Evolutionary conservation across 2,329 filamentous ascomycete species (phyloP).

Genomic region (Trichothecium sympodiale): DNA sequence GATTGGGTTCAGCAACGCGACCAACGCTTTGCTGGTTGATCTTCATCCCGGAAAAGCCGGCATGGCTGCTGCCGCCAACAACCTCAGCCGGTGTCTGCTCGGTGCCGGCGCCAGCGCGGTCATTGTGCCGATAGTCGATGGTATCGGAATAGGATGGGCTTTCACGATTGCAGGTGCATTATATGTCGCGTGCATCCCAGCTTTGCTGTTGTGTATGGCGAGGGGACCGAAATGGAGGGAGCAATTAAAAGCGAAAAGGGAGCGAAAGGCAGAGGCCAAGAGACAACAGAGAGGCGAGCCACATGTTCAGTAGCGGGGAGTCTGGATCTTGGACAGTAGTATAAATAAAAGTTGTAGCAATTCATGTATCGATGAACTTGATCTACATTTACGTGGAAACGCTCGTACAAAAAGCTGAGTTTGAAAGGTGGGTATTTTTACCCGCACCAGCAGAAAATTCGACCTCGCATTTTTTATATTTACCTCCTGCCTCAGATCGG

Average conservation of each 20-base stretch:
- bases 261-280: slow-evolving; percentile 7
- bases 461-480: no score
- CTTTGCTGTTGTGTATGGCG: slow-evolving; percentile 28
- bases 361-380: no score
- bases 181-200: slow-evolving; percentile 26
- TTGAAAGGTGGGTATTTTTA: no score
- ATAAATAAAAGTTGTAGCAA: no score
- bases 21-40: slow-evolving; percentile 43
- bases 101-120: slow-evolving; percentile 41
- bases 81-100: slow-evolving; percentile 42
- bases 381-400: no score
- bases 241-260: slow-evolving; percentile 16
- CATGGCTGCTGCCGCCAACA: slow-evolving; percentile 44
- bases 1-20: slow-evolving; percentile 42
- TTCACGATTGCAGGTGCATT: slow-evolving; percentile 36
- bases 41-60: slow-evolving; percentile 40
- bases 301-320: no score
- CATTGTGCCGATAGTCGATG: slow-evolving; percentile 39
- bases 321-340: no score
- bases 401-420: no score
- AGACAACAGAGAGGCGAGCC: background rate
- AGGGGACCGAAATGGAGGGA: slow-evolving; percentile 32
- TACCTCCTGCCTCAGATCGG: no score
- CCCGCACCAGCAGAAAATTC: no score
- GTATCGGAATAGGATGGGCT: slow-evolving; percentile 39